Conservation (phyloP, 139 green algal genomes). For the Choricystis sp. region DNA sequence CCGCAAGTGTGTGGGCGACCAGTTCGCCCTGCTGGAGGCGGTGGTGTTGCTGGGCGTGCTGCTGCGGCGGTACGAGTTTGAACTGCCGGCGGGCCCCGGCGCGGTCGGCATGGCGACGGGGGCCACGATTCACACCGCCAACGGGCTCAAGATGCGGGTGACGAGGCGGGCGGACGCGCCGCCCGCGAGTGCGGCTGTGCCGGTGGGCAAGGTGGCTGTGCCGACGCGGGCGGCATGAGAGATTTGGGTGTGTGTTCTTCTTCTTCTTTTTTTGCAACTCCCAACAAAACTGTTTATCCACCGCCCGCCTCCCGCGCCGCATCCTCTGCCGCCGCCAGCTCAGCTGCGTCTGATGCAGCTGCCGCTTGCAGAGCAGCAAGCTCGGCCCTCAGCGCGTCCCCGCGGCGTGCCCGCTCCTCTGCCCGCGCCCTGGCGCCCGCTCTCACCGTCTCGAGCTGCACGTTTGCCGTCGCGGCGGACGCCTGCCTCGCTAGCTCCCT, state of each 20-base stretch:
- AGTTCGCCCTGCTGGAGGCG: conserved; percentile 89
- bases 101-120: conserved; percentile 75
- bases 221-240: background rate
- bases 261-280: background rate
- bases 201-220: no score
- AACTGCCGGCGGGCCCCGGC: conserved; percentile 1
- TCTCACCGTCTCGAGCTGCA: no score
- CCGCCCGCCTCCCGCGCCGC: no score
- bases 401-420: no score
- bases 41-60: conserved; percentile 71
- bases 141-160: conserved; percentile 54
- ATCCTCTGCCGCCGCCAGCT: no score
- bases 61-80: conserved; percentile 52
- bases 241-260: background rate
- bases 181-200: background rate
- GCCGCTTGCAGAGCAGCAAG: no score
- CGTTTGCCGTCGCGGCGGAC: no score
- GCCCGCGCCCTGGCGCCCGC: no score
- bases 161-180: conserved; percentile 2
- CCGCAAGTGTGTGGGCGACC: conserved; percentile 95
- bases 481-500: no score
- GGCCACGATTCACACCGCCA: conserved; percentile 94
- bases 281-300: no score
- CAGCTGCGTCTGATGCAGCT: no score
- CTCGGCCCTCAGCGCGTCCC: no score